These are phyloP conservation scores for Debaryomyces prosopidis DNA, from an alignment of 805 yeast species.

Conservation along the genomic window DNA sequence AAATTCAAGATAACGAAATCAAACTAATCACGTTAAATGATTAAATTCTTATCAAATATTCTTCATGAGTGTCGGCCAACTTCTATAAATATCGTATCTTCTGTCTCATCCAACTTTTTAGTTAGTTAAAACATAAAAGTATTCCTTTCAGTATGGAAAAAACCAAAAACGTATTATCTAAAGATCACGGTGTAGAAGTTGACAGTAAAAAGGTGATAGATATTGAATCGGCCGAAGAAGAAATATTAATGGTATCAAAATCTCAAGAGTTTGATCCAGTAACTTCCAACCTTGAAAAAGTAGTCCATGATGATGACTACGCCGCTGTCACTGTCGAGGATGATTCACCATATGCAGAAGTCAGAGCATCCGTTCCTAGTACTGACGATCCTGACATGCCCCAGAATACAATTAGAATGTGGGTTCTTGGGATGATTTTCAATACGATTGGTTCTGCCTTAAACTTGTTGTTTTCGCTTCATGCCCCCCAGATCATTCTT, in stretches of 20 bases:
- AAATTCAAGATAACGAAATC: background rate
- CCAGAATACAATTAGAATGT: constrained; percentile 56
- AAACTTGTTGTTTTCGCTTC: constrained; percentile 58
- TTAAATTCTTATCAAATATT: too few species aligned
- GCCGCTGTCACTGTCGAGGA: constrained; percentile 43
- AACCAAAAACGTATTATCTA: background rate
- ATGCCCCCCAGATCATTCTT: constrained; percentile 54
- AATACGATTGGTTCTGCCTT: constrained; percentile 58
- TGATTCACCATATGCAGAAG: constrained; percentile 62
- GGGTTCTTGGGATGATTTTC: constrained; percentile 51
- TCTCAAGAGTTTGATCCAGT: constrained; percentile 36
- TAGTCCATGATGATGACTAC: constrained; percentile 31
- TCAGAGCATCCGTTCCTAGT: constrained; percentile 59
- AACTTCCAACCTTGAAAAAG: constrained; percentile 24
- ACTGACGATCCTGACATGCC: constrained; percentile 50
- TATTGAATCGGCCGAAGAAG: background rate
- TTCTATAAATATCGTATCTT: too few species aligned
- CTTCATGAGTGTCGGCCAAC: too few species aligned
- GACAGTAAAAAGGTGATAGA: background rate
- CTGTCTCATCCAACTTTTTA: too few species aligned
- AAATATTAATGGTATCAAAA: constrained; percentile 7
- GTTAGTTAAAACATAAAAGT: too few species aligned
- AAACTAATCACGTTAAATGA: background rate
- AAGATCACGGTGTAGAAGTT: background rate
- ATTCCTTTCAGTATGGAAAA: background rate